Evolutionary conservation across 1,284 basidiomycete genomes (phyloP), one percentile per base, ranked within the genome.

Genomic region (Cutaneotrichosporon sp.): DNA sequence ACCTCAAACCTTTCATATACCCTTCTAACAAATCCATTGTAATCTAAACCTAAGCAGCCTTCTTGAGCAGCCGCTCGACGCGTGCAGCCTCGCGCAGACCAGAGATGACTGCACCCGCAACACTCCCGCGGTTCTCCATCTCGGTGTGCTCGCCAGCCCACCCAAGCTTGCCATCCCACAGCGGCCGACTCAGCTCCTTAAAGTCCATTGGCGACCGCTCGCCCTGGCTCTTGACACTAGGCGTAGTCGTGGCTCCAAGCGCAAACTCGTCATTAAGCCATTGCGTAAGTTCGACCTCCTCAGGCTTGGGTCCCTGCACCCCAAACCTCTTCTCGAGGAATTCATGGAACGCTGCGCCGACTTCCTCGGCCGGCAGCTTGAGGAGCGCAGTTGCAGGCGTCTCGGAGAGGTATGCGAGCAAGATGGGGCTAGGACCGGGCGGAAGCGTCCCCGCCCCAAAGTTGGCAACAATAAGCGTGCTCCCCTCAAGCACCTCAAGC

Each of bases 71-170:
- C 52, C 75, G 73, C n/a, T 65, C 70, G 0, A 81, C 70, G 21
- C 82, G 69, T 57, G 71, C 76, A 0, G 77, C 83, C 66, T 83
- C 83, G 46, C 82, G 71, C 60, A 73, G 65, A 0, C 82, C 82
- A 63, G 77, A 80, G n/a, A 81, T 70, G 5, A 81, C 78, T 5
- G 82, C 83, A 7, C 82, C 82, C 0, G 79, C 80, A 0, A 83
- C 82, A 32, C 76, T 79, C 1, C 83, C 83, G 26, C 83, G 65
- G 63, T 82, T 80, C 53, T 84, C 80, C 66, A 83, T 72, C 62
- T 83, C 82, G 4, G 83, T 85, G 62, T 84, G 83, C 72, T 85
- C 84, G 13, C 84, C 84, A 16, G 84, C 84, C 42, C 84, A 85
- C 0, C 82, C 81, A 1, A 85, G 73, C 4, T 70, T 66, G 0